Base-by-base conservation (phyloP, 345 rosid genomes). In the Murraya paniculata region DNA sequence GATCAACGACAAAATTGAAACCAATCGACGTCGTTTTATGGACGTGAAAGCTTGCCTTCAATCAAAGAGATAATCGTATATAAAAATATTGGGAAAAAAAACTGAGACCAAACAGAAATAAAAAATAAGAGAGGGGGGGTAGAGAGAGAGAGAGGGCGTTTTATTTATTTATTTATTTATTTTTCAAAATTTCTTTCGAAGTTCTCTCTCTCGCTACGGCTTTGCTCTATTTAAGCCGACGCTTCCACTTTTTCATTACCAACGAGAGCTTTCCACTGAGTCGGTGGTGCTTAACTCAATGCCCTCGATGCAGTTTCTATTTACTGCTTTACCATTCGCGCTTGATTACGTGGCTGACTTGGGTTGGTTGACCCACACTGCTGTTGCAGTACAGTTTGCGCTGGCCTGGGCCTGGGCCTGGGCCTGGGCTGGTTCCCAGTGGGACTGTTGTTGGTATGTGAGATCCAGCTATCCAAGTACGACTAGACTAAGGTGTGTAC, bases 251-350 rank as follows among this genome's bases (percentile, higher is more conserved):
- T 74, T 68, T 25, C 56, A 59, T 64, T 41, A 35, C 78, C 82
- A 79, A 79, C 78, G 74, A 79, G 56, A 59, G 82, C 78, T 56
- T 39, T 66, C 72, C 78, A 73, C 68, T 7, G 68, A 74, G 74
- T 74, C 74, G 82, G 69, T 9, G 55, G 48, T 19, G 71, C 14
- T 41, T 6, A 58, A 22, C 16, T 13, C 60, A 33, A 24, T 73
- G 9, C 82, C 82, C 68, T 68, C 21, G 6, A 25, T 1, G 4
- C 30, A 21, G 48, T 8, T 60, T 18, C 19, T 59, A 73, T 73
- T 79, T 74, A 39, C 76, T 28, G 31, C 25, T 39, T 67, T 57
- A 28, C 62, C 53, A 33, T 3, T 35, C 14, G 0, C 2, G 0
- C 21, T 35, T 21, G 58, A 13, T n/a, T 33, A 35, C 78, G 33